Evolutionary conservation across 257 asterid species (phyloP), one percentile per base, ranked within the genome.

Genomic region (Thymus mandschuricus): DNA sequence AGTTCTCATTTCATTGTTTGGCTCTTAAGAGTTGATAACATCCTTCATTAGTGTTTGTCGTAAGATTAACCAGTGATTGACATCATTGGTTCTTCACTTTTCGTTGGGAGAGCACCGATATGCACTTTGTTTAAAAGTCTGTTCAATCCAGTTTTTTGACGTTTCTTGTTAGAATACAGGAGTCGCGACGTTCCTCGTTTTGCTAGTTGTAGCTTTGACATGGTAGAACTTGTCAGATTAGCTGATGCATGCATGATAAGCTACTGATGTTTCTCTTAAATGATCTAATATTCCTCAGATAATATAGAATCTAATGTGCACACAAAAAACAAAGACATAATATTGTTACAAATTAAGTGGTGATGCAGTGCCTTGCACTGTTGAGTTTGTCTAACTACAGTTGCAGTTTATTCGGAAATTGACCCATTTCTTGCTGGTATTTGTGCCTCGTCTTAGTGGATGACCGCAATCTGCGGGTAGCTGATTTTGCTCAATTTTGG

Each of bases 391-490:
- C 95, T 89, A 86, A 95, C 88, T 71, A 85, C 99, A 84, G 89
- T 86, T 91, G 96, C 97, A 89, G 96, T 87, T 85, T 89, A 81
- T 86, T 89, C 88, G 90, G 93, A 83, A 76, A 91, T 92, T 95
- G 95, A 95, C 96, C 92, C 86, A 81, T 89, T 92, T 92, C 91
- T 86, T 91, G 90, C 90, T 95, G 97, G 90, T 91, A 91, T 86
- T 89, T 89, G 91, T 94, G 88, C 95, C 80, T 89, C 95, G 83
- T 83, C 92, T 91, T 95, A 95, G 99, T 95, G 99, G 98, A 95
- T 95, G 99, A 95, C 98, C 98, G 99, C 98, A 95, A 95, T 92
- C 98, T 95, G 99, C 99, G 99, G 98, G 96, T 95, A 84, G 99
- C 97, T 89, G 98, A 95, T 88, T 95, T 92, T 95, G 94, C 96